Base-by-base conservation (phyloP, 169 alveolate species). In the Neospora caninum region DNA sequence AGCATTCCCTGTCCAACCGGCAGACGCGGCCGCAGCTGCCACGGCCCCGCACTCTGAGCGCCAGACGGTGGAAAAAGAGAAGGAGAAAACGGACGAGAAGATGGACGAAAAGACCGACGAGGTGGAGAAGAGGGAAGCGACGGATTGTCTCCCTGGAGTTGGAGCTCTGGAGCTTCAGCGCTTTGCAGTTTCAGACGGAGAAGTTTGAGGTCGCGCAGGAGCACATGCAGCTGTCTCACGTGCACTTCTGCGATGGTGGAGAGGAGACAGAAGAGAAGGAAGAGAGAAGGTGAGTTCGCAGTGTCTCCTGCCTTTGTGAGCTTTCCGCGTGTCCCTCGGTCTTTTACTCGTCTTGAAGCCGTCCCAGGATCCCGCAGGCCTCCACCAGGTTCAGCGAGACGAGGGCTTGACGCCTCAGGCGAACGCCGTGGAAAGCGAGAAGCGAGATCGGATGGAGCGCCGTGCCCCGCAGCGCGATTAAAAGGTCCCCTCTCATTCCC, bases 241-340 rank as follows among this genome's bases (percentile, higher is more conserved):
- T 82, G 89, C 36, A 82, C 34, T 36, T 82, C 38, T 27, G 89
- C 89, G 69, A 82, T 22, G 6, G 89, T 41, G 36, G 54, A 13
- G 41, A 82, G 89, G 54, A 82, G 67, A 31, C 89, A 82, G 89
- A 82, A 38, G 41, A 82, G 64, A 38, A 82, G 53, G 27, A 42
- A 41, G 67, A 82, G 89, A 82, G 89, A 82, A 38, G 53, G 41
- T 10, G 69, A 42, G n/a, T 38, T 29, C 41, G 58, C 89, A 1
- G 4, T 6, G 25, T 73, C 84, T 42, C 89, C 67, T 1, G 67
- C n/a, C n/a, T n/a, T 49, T 2, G 20, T 13, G 39, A 22, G 25
- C 45, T 22, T 41, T 31, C 42, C 16, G 9, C n/a, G 84, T 39
- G 53, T 18, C 38, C 39, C 89, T 18, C 89, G 67, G 27, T 36